Evolutionary conservation across 1,284 basidiomycete species (phyloP).

Genomic region (Cutaneotrichosporon sp.): DNA sequence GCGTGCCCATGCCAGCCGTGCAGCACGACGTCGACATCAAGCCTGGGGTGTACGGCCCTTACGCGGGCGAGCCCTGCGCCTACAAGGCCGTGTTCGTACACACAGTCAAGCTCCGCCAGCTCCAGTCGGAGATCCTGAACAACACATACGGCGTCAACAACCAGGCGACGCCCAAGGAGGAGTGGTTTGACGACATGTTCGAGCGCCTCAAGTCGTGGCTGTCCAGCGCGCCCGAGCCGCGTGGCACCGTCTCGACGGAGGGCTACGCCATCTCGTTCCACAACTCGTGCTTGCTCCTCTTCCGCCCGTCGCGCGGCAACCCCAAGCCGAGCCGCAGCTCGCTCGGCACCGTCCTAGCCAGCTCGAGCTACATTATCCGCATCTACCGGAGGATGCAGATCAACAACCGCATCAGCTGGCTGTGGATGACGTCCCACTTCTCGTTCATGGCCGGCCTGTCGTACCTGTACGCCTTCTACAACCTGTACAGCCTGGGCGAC

Average conservation of each 20-base stretch:
- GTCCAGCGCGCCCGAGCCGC: slow-evolving; percentile 49
- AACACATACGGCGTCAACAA: slow-evolving; percentile 50
- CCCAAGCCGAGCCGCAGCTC: slow-evolving; percentile 51
- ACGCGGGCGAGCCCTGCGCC: slow-evolving; percentile 46
- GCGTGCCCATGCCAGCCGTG: slow-evolving; percentile 45
- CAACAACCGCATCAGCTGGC: slow-evolving; percentile 55
- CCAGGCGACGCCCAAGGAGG: slow-evolving; percentile 40
- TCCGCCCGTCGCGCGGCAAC: slow-evolving; percentile 53
- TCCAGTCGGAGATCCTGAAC: slow-evolving; percentile 54
- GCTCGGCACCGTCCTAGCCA: slow-evolving; percentile 51
- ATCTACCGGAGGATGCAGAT: slow-evolving; percentile 55
- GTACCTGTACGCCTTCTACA: slow-evolving; percentile 55
- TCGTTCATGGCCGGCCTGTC: slow-evolving; percentile 55
- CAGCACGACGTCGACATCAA: slow-evolving; percentile 53
- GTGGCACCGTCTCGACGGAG: slow-evolving; percentile 52
- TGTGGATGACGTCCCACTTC: slow-evolving; percentile 54
- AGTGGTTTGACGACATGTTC: slow-evolving; percentile 54
- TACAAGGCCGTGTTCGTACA: slow-evolving; percentile 54
- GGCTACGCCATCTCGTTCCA: slow-evolving; percentile 55
- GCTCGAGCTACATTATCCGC: slow-evolving; percentile 54
- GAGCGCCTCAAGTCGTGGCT: slow-evolving; percentile 53
- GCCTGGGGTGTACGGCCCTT: slow-evolving; percentile 36
- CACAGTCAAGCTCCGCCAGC: slow-evolving; percentile 50
- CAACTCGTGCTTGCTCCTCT: slow-evolving; percentile 54
- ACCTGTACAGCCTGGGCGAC: slow-evolving; percentile 53